These are phyloP conservation scores for Sporothrix schenckii DNA, from an alignment of 2,329 filamentous ascomycete species.

Conservation along the genomic window DNA sequence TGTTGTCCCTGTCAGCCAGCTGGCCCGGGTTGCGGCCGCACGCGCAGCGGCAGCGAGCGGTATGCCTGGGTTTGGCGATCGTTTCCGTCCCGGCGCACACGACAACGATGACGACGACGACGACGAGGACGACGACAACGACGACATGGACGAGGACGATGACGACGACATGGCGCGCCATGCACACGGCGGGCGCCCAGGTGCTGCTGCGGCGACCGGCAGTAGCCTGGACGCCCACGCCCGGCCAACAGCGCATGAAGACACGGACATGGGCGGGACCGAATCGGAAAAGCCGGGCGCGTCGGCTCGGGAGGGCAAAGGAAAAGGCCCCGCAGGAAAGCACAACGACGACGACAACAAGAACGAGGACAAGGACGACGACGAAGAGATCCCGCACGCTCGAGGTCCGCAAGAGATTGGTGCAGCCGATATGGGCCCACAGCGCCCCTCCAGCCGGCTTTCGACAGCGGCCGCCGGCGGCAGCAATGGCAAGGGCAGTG, in stretches of 20 bases:
- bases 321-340: slow-evolving; percentile 29
- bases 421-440: slow-evolving; percentile 82
- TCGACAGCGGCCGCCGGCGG: slow-evolving; percentile 27
- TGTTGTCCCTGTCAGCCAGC: slow-evolving; percentile 70
- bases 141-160: slow-evolving; percentile 12
- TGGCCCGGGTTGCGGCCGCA: slow-evolving; percentile 49
- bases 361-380: slow-evolving; percentile 37
- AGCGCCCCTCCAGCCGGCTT: slow-evolving; percentile 48
- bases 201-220: background rate
- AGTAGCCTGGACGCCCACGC: slow-evolving; percentile 29
- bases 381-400: slow-evolving; percentile 73
- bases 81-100: background rate
- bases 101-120: slow-evolving; percentile 27
- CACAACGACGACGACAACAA: no score
- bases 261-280: slow-evolving; percentile 23
- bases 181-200: slow-evolving; percentile 25
- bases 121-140: slow-evolving; percentile 29
- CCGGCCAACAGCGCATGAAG: slow-evolving; percentile 39
- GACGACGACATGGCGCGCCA: slow-evolving; percentile 25
- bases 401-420: slow-evolving; percentile 84
- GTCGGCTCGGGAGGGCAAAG: background rate
- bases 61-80: slow-evolving; percentile 27
- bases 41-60: slow-evolving; percentile 34
- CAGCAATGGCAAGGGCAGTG: slow-evolving; percentile 33
- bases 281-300: background rate